A percentile compares a stretch with the other conserved stretches of the same genome.
phyloP scores from a whole-genome alignment of 331 rosid species.

The Ulmus americana region DNA sequence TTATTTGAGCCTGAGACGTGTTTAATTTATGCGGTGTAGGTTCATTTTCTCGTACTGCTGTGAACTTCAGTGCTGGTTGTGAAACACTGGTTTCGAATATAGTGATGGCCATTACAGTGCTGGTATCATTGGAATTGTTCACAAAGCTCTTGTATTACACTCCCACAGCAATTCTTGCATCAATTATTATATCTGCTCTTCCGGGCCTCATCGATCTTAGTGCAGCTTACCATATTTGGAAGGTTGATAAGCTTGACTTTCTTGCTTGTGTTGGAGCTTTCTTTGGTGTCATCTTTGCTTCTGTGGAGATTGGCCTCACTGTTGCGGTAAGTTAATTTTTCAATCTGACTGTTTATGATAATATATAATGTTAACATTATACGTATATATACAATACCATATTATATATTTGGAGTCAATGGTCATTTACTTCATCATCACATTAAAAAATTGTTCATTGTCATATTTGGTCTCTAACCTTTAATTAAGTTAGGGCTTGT shows the following conservation, averaged over 20 bases:
- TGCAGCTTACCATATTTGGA: conserved; percentile 63
- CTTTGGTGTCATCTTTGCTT: conserved; percentile 66
- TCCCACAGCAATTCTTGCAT: conserved; percentile 66
- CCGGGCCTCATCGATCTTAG: conserved; percentile 63
- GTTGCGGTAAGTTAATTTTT: conserved; percentile 42
- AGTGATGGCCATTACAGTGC: conserved; percentile 65
- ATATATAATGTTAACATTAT: too few relatives aligned
- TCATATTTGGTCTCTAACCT: too few relatives aligned
- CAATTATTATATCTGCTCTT: conserved; percentile 72
- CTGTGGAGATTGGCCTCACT: conserved; percentile 72
- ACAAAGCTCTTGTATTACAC: conserved; percentile 72
- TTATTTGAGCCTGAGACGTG: not conserved
- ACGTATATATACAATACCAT: too few relatives aligned
- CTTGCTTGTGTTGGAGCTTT: conserved; percentile 63
- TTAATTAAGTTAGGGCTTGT: too few relatives aligned
- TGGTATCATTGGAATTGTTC: conserved; percentile 46
- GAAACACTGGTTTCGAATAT: conserved; percentile 65
- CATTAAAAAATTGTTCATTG: too few relatives aligned
- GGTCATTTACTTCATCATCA: too few relatives aligned
- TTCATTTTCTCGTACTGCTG: conserved; percentile 73
- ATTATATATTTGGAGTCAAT: too few relatives aligned
- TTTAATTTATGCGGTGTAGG: conserved; percentile 31
- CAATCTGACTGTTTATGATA: not conserved
- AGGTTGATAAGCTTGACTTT: conserved; percentile 71
- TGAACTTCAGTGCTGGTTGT: conserved; percentile 70